A percentile compares a stretch with the other conserved stretches of the same genome.
phyloP scores from a whole-genome alignment of 2,329 filamentous ascomycete species.

The Boeremia exigua region DNA sequence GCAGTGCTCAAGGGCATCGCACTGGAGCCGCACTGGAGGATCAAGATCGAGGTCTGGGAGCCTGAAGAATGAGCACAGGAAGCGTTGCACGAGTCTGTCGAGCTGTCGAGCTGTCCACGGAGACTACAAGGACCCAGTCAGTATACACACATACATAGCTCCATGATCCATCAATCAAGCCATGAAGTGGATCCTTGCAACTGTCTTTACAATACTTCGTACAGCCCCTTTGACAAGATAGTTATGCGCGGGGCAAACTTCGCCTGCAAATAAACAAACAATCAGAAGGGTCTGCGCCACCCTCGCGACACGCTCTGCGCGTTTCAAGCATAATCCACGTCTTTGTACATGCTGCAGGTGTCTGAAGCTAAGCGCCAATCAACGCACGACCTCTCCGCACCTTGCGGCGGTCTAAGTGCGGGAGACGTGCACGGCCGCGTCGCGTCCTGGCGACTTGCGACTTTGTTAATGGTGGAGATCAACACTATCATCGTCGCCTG shows the following conservation, averaged over 20 bases:
- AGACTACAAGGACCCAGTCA: not conserved
- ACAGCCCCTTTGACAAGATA: not conserved
- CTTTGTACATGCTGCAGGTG: conserved; percentile 7
- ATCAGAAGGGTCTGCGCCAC: not conserved
- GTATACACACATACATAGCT: too few species aligned
- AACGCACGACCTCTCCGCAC: conserved; percentile 24
- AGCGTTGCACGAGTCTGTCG: not conserved
- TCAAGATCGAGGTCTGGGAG: conserved; percentile 38
- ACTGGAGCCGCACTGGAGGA: conserved; percentile 30
- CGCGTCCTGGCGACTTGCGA: conserved; percentile 1
- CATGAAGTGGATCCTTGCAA: too few species aligned
- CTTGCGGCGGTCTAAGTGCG: conserved; percentile 28
- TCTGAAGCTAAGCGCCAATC: conserved; percentile 22
- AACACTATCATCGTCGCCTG: conserved; percentile 18
- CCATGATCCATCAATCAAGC: too few species aligned
- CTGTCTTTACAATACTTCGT: not conserved
- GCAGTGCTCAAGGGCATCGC: conserved; percentile 46
- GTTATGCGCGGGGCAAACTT: conserved; percentile 5
- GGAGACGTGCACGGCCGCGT: conserved; percentile 24
- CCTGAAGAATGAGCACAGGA: not conserved
- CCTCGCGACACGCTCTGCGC: not conserved
- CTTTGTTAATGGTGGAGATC: conserved; percentile 25
- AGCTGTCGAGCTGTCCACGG: not conserved
- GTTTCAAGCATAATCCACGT: conserved; percentile 7
- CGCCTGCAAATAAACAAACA: conserved; percentile 1